Evolutionary conservation across 352 stramenopile species (phyloP).

Genomic region (Aphanomyces invadans): DNA sequence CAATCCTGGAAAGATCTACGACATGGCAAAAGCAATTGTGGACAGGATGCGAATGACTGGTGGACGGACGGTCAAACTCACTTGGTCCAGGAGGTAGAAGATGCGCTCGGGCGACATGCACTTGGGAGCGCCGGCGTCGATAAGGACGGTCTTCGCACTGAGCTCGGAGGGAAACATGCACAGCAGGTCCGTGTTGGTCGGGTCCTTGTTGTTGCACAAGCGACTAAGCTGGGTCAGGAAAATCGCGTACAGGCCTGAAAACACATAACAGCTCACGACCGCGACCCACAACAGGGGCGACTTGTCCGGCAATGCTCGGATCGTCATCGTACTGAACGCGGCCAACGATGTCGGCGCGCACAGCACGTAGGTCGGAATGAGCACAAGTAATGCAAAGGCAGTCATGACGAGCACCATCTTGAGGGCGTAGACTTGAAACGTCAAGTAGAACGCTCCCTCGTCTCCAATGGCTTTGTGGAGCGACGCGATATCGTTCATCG

Average conservation of each 20-base stretch:
- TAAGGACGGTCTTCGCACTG: conserved; percentile 65
- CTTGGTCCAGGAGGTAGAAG: conserved; percentile 65
- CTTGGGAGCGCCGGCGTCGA: conserved; percentile 69
- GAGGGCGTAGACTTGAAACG: conserved; percentile 73
- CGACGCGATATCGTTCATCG: conserved; percentile 3
- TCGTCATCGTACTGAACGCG: conserved; percentile 26
- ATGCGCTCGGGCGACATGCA: conserved; percentile 65
- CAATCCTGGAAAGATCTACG: conserved; percentile 53
- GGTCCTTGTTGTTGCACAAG: conserved; percentile 42
- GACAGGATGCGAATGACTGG: background rate
- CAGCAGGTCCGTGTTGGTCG: conserved; percentile 43
- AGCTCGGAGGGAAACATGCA: conserved; percentile 74
- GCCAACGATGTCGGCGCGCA: conserved; percentile 32
- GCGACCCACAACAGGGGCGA: conserved; percentile 73
- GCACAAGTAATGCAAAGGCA: conserved; percentile 49
- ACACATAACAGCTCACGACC: conserved; percentile 66
- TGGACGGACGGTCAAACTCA: conserved; percentile 24
- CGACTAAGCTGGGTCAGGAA: conserved; percentile 61
- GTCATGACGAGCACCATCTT: conserved; percentile 54
- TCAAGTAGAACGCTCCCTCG: conserved; percentile 76
- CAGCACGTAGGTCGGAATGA: conserved; percentile 65
- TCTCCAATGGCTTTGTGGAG: conserved; percentile 37
- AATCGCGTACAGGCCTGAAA: conserved; percentile 60
- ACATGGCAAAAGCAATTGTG: background rate
- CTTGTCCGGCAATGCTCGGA: conserved; percentile 65